Conservation (phyloP, 2,329 filamentous ascomycete genomes). For the Aspergillus chevalieri region DNA sequence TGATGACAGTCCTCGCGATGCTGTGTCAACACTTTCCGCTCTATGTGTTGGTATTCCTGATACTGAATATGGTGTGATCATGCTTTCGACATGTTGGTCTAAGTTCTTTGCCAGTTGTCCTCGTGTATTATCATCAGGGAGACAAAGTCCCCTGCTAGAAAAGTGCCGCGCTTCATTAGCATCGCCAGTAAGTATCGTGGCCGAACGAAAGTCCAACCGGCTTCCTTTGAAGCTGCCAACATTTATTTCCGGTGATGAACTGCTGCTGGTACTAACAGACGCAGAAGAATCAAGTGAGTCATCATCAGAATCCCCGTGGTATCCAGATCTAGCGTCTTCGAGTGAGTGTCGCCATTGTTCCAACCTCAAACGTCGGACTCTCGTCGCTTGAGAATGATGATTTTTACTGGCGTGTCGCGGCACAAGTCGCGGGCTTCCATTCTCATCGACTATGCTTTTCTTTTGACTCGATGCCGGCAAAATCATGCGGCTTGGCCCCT, state of each 20-base stretch:
- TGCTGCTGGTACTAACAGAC: background rate
- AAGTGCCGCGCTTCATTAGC: background rate
- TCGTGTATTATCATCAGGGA: background rate
- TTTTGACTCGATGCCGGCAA: background rate
- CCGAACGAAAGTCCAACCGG: background rate
- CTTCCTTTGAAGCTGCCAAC: background rate
- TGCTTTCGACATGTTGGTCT: background rate
- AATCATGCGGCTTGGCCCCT: background rate
- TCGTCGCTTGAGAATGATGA: background rate
- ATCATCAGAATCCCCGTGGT: constrained; percentile 4
- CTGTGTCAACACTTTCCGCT: background rate
- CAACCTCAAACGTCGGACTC: background rate
- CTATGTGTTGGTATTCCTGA: background rate
- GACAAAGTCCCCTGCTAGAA: background rate
- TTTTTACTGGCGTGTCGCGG: background rate
- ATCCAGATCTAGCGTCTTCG: constrained; percentile 3
- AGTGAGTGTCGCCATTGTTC: background rate
- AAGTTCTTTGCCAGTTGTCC: background rate
- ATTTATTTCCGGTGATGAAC: background rate
- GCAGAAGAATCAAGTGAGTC: background rate
- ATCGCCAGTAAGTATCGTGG: background rate
- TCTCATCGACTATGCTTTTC: constrained; percentile 27
- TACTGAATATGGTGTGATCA: background rate
- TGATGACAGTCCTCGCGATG: background rate
- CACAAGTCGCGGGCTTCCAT: constrained; percentile 30